A percentile compares a stretch with the other conserved stretches of the same genome.
Conservation (phyloP, 305 asterid species). For the Rubia occidens region DNA sequence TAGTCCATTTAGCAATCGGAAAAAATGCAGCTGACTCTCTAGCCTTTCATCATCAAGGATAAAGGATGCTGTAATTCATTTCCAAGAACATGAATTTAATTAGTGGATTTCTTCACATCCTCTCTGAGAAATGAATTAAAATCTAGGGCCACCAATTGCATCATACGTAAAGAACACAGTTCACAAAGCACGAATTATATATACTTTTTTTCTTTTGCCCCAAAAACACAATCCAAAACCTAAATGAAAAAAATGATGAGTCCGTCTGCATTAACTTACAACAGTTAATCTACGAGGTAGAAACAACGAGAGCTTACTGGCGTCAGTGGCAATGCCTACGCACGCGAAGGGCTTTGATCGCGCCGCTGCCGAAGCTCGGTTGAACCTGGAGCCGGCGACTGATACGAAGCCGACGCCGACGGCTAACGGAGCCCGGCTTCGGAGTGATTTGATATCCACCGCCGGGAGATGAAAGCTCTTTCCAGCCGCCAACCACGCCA, state of each 20-base stretch:
- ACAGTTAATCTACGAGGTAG: background rate
- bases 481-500: slow-evolving; percentile 75
- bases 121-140: background rate
- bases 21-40: background rate
- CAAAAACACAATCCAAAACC: background rate
- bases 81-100: background rate
- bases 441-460: slow-evolving; percentile 42
- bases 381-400: slow-evolving; percentile 42
- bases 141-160: background rate
- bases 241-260: background rate
- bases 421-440: slow-evolving; percentile 41
- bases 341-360: slow-evolving; percentile 32
- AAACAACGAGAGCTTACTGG: slow-evolving; percentile 24
- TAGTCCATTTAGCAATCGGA: background rate
- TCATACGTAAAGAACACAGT: background rate
- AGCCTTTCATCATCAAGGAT: background rate
- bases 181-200: background rate
- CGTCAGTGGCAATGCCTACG: slow-evolving; percentile 27
- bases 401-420: slow-evolving; percentile 49
- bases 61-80: background rate
- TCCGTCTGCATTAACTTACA: background rate
- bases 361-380: slow-evolving; percentile 22
- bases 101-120: background rate
- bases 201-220: background rate
- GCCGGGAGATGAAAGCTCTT: slow-evolving; percentile 63